phyloP scores from a whole-genome alignment of 495 filamentous ascomycete genomes.

The Monascus purpureus region DNA sequence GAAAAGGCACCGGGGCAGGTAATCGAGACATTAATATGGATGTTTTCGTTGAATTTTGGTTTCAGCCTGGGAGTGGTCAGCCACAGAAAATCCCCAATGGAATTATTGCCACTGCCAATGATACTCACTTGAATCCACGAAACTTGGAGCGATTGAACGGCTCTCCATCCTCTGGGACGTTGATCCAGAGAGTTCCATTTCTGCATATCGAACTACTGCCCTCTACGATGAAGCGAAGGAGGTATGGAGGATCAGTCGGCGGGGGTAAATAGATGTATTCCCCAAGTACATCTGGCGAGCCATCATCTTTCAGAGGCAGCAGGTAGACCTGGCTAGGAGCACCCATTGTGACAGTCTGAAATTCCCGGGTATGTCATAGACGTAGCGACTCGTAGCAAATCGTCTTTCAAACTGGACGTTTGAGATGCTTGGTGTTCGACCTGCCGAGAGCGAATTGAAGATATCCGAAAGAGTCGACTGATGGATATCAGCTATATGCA shows the following conservation, averaged over 20 bases:
- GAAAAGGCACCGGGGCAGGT: constrained; percentile 77
- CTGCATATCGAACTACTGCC: constrained; percentile 92
- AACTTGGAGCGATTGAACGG: constrained; percentile 66
- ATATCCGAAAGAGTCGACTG: no score
- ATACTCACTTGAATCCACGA: constrained; percentile 64
- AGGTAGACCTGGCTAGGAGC: constrained; percentile 52
- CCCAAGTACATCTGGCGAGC: constrained; percentile 77
- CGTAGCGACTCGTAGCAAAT: no score
- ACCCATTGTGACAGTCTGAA: constrained; percentile 14
- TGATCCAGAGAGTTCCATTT: constrained; percentile 88
- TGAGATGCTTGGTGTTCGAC: no score
- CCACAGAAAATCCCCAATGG: constrained; percentile 3
- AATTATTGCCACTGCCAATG: neutral
- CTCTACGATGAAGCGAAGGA: constrained; percentile 83
- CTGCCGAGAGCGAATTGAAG: no score
- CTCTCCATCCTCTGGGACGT: constrained; percentile 65
- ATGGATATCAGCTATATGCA: no score
- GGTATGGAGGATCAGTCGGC: constrained; percentile 53
- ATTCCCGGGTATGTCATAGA: no score
- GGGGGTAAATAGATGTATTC: constrained; percentile 86
- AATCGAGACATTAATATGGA: constrained; percentile 80
- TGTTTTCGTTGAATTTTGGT: constrained; percentile 83
- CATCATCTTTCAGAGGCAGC: constrained; percentile 79
- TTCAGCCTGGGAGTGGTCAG: constrained; percentile 47
- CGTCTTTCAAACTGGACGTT: no score